Conservation (phyloP, 805 yeast genomes). For the Barnettozyma sp. region DNA sequence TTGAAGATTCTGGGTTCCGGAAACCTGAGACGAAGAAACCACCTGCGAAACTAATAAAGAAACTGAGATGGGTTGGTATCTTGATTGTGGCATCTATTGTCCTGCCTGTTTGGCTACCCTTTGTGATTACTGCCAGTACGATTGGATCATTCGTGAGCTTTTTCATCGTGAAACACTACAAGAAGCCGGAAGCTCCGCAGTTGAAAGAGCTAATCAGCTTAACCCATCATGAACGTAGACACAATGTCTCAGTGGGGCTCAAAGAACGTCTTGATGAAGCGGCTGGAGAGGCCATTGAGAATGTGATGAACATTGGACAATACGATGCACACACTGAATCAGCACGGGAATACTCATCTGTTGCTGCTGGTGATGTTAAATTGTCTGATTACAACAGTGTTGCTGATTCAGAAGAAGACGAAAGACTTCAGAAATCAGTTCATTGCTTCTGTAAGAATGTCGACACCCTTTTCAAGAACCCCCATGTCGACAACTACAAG, state of each 20-base stretch:
- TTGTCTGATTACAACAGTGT: no score
- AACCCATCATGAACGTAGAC: background rate
- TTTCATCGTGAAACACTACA: slow-evolving; percentile 32
- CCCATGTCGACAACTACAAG: slow-evolving; percentile 13
- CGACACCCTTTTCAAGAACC: slow-evolving; percentile 8
- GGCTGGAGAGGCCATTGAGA: slow-evolving; percentile 22
- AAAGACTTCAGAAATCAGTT: background rate
- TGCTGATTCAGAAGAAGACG: slow-evolving; percentile 4
- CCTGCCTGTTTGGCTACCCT: slow-evolving; percentile 46
- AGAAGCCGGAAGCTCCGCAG: slow-evolving; percentile 12
- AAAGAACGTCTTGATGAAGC: slow-evolving; percentile 22
- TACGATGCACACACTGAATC: slow-evolving; percentile 18
- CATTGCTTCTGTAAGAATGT: background rate
- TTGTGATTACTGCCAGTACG: slow-evolving; percentile 31
- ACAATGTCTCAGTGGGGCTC: slow-evolving; percentile 9
- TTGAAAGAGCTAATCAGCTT: slow-evolving; percentile 7
- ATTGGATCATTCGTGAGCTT: slow-evolving; percentile 33
- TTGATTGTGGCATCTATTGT: slow-evolving; percentile 18
- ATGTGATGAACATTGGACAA: slow-evolving; percentile 19
- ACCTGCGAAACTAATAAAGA: slow-evolving; percentile 14
- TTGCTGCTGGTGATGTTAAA: no score
- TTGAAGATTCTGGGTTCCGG: slow-evolving; percentile 28
- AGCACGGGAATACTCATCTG: slow-evolving; percentile 3
- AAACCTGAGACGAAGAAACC: slow-evolving; percentile 2
- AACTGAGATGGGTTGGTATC: slow-evolving; percentile 22